Evolutionary conservation across 164 flowering plant species (phyloP).

Genomic region (Tinospora cordifolia): DNA sequence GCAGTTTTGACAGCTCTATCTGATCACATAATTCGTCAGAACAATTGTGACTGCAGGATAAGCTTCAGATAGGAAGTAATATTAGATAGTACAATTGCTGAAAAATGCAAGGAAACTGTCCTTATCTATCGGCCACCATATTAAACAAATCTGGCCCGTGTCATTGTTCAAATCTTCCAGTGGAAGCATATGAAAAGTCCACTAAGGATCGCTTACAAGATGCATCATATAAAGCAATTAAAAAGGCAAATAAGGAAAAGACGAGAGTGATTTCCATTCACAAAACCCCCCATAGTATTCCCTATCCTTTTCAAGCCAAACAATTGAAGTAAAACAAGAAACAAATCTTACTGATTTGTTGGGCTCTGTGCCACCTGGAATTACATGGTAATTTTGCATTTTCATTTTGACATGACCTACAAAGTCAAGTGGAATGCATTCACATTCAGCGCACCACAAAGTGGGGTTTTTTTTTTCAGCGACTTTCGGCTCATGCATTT

Average conservation of each 20-base stretch:
- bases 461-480: too few species aligned
- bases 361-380: neutral
- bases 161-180: neutral
- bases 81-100: neutral
- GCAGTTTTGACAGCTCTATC: neutral
- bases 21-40: neutral
- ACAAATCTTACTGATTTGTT: neutral
- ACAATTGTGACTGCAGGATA: neutral
- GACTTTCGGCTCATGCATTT: too few species aligned
- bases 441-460: neutral
- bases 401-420: neutral
- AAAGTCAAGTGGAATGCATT: neutral
- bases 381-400: neutral
- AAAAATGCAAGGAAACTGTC: neutral
- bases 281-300: neutral
- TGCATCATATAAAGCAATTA: neutral
- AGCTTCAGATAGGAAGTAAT: neutral
- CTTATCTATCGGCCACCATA: neutral
- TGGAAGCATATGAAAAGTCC: neutral
- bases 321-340: neutral
- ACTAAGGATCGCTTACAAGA: neutral
- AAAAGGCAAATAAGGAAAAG: neutral
- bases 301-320: neutral
- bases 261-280: neutral
- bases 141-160: neutral